Evolutionary conservation across 371 early-diverging fungal genomes (phyloP), one percentile per base, ranked within the genome.

Genomic region (Rhizopus sp.): DNA sequence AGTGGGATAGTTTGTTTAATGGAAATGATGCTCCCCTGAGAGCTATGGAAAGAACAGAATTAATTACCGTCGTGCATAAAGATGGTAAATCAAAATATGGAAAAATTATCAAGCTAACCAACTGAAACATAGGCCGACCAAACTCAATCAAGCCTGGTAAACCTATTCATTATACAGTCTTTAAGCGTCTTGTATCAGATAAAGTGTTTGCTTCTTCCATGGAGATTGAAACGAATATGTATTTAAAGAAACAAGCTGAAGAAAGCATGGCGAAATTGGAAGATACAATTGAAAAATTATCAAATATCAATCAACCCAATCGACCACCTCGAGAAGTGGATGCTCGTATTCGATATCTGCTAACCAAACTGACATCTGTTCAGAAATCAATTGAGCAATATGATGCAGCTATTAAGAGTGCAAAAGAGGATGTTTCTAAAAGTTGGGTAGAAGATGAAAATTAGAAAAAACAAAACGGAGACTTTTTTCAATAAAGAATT

Each of bases 1-100:
- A 86, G 64, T 87, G 83, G 72, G 83, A 87, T 33, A 72, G 90
- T 12, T 68, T 90, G 42, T 96, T 96, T 73, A 86, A 85, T 35
- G 90, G 92, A 10, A 84, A 87, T 33, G 93, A 93, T 37, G 74
- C 66, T 3, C 81, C 94, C 2, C 69, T 95, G 13, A 78, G 83
- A 60, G 90, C 85, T 1, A 89, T 96, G 88, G 95, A 95, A 62
- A 81, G 90, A 40, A 89, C 93, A 12, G 93, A 93, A 53, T 73
- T 96, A 32, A 92, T 96, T 53, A 76, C 79, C 1, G 80, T 94
- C 55, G 59, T 68, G 4, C 86, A 92, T 44, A 74, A 86, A 53
- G 82, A 93, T 66, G 93, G 90, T 84, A 75, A 37, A n/a, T 23
- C 12, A 53, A 15, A 37, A 13, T 40, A 23, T 53, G 45, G 0